Percentiles rank a stretch among this genome's conserved stretches.
Evolutionary conservation across 371 early-diverging fungal genomes (phyloP).

Genomic region (Parasitella parasitica): DNA sequence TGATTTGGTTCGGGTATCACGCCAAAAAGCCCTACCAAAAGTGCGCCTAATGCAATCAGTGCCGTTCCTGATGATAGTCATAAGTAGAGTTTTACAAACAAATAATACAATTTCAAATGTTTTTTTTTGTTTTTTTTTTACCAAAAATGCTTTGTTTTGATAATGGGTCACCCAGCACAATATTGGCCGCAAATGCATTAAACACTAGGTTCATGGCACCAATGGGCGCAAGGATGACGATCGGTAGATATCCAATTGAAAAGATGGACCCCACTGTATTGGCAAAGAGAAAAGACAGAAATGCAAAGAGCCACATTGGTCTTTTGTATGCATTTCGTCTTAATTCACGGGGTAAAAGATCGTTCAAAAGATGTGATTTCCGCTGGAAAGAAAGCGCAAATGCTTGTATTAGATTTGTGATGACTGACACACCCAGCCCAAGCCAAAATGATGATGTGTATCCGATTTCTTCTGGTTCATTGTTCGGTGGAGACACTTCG

Average conservation of each 20-base stretch:
- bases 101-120: not conserved
- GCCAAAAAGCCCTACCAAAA: conserved; percentile 74
- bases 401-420: conserved; percentile 49
- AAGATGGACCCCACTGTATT: conserved; percentile 72
- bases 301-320: conserved; percentile 38
- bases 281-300: conserved; percentile 63
- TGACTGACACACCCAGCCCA: conserved; percentile 41
- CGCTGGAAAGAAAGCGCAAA: conserved; percentile 75
- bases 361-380: conserved; percentile 62
- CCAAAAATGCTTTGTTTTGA: conserved; percentile 56
- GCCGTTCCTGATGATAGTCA: conserved; percentile 51
- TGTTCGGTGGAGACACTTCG: not conserved
- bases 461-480: not conserved
- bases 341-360: conserved; percentile 23
- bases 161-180: conserved; percentile 65
- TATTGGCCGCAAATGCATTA: conserved; percentile 72
- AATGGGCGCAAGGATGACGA: conserved; percentile 77
- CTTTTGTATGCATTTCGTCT: conserved; percentile 43
- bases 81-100: not conserved
- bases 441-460: conserved; percentile 35
- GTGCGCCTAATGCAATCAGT: conserved; percentile 66
- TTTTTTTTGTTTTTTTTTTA: no score
- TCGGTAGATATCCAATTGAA: conserved; percentile 75
- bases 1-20: conserved; percentile 71
- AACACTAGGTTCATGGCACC: conserved; percentile 76